Evolutionary conservation across 2,329 filamentous ascomycete genomes (phyloP).

Genomic region (Ophiocordyceps sinensis): DNA sequence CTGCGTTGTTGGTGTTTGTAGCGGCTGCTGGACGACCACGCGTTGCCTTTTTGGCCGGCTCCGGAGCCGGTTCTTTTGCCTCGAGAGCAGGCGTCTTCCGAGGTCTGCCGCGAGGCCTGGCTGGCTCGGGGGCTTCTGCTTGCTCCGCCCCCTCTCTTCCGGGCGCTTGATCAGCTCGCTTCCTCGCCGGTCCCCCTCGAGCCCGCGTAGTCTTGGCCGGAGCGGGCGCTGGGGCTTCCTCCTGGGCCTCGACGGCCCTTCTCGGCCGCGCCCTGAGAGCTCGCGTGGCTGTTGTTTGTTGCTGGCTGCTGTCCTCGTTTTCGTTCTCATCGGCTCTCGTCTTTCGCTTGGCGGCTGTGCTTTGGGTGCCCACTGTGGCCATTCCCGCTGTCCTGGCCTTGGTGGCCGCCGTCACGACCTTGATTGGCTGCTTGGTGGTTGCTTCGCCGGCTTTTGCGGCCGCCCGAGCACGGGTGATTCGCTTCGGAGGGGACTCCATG

Average conservation of each 20-base stretch:
- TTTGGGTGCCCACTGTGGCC: conserved; percentile 17
- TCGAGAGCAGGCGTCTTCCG: conserved; percentile 19
- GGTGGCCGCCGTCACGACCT: conserved; percentile 32
- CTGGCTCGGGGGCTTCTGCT: conserved; percentile 16
- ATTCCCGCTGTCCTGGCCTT: conserved; percentile 27
- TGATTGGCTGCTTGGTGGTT: conserved; percentile 22
- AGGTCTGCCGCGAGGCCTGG: conserved; percentile 25
- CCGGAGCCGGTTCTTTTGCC: conserved; percentile 9
- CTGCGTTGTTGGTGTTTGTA: conserved; percentile 17
- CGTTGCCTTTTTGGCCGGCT: conserved; percentile 17
- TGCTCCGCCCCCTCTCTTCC: conserved; percentile 1
- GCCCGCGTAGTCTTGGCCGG: conserved; percentile 14
- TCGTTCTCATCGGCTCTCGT: conserved; percentile 38
- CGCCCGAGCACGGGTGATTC: conserved; percentile 38
- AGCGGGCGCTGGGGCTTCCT: conserved; percentile 4
- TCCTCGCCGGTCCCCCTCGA: conserved; percentile 11
- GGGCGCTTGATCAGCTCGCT: conserved; percentile 10
- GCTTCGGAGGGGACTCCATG: conserved; percentile 45
- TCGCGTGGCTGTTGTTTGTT: conserved; percentile 17
- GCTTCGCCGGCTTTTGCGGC: conserved; percentile 26
- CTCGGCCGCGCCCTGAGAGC: conserved; percentile 26
- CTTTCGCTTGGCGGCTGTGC: conserved; percentile 31
- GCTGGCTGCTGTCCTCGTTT: conserved; percentile 20
- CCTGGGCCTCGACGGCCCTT: conserved; percentile 21
- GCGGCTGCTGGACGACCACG: conserved; percentile 11